Base-by-base conservation (phyloP, 1,139 yeast species). In the Blastobotrys persicus region DNA sequence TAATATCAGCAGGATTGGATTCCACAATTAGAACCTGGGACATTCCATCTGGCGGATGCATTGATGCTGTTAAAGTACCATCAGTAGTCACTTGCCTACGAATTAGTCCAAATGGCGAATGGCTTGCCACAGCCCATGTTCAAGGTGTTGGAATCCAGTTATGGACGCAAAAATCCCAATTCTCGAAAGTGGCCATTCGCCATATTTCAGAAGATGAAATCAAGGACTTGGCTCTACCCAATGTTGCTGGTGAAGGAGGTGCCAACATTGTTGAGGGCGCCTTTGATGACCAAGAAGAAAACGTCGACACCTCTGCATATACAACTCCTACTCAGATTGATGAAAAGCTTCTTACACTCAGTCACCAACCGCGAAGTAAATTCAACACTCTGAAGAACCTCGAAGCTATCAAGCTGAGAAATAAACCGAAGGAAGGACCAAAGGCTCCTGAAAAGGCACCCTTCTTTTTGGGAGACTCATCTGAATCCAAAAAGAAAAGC, bases 1-100 rank as follows among this genome's bases (percentile, higher is more conserved):
- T 94, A 40, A 84, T 94, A 11, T 83, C 95, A 19, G 82, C 88
- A 0, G 79, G 89, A 1, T 74, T 91, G 53, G 99, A 94, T 66
- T 77, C 88, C 1, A 91, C 98, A 0, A 76, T 94, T 48, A 78
- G 98, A 62, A 89, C 97, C 0, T 94, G 98, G 98, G 98, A 94
- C 66, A 77, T 94, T 53, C 98, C 98, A 31, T 86, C 97, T 2
- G 98, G 98, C 46, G 89, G 92, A 0, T 91, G 98, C 68, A 89
- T 94, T 52, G 98, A 94, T 69, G 98, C 97, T 55, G 83, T 92
- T 13, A 73, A 75, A 47, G 77, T 92, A 35, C 84, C 87, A 1
- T 80, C 77, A 57, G 91, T 91, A 16, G 95, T 87, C 1, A 89
- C 98, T 0, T 73, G 79, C 45, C 76, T 94, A 38, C 81, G 84